Base-by-base conservation (phyloP, 208 protist genomes). In the Acanthamoeba lenticulata region DNA sequence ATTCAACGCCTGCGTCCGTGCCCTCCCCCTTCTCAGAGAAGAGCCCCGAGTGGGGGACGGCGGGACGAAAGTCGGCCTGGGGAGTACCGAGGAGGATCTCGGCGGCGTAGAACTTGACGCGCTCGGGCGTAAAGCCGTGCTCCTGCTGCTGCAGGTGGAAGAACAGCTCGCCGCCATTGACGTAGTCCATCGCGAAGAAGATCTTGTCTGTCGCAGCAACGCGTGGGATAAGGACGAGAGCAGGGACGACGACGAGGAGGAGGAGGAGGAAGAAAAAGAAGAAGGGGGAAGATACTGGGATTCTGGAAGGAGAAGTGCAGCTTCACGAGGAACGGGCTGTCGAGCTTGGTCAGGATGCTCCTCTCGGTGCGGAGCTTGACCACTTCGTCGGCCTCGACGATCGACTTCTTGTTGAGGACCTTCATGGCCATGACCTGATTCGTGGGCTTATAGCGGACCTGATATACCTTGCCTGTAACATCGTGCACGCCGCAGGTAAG, bases 81-180 rank as follows among this genome's bases (percentile, higher is more conserved):
- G 5, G 45, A 65, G 57, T 42, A 74, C 95, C 97, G 6, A 97
- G 88, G 5, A 96, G 95, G 45, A 98, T 98, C 81, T 98, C 96
- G 3, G 95, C 96, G 4, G 94, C 96, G 38, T 93, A 93, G 45
- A 93, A 65, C 42, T 47, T n/a, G 32, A 81, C 89, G 2, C 89
- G 60, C 21, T 93, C 47, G 21, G 40, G 44, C 38, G 72, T 40
- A 74, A 95, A 94, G 11, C 45, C 13, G 24, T 34, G 65, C 32
- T 67, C 65, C 29, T 96, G 15, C 72, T 98, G 96, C 95, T 99
- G 98, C 4, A 99, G 93, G 94, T 98, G 98, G 90, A 97, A 97
- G 95, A 99, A 99, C 29, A 99, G 95, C 93, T 99, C 98, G 42
- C 98, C 98, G 32, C 98, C 98, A 49, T 97, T 96, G 3, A 99